Percentiles rank a stretch among this genome's conserved stretches.
Conservation (phyloP, 2,329 filamentous ascomycete species). For the Fonsecaea erecta region DNA sequence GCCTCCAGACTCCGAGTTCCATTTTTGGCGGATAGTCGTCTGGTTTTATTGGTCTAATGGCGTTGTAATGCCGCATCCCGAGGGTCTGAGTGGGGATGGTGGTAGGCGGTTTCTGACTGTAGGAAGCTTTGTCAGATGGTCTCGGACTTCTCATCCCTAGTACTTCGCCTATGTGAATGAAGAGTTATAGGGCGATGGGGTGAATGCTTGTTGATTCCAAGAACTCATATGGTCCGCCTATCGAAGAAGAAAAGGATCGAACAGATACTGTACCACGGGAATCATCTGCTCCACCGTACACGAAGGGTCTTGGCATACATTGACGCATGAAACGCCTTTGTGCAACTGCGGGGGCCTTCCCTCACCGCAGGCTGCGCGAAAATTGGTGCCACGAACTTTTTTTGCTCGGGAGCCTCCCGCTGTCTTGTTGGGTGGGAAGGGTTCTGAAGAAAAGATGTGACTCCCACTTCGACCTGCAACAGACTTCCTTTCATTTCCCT, state of each 20-base stretch:
- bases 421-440: conserved; percentile 4
- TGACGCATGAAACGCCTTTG: neutral
- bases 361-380: neutral
- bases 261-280: neutral
- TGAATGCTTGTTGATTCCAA: neutral
- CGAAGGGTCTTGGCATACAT: neutral
- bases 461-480: conserved; percentile 10
- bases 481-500: conserved; percentile 10
- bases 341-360: neutral
- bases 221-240: neutral
- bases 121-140: neutral
- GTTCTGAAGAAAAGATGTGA: conserved; percentile 23
- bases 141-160: neutral
- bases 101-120: neutral
- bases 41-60: no score
- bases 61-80: neutral
- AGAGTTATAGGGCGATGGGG: neutral
- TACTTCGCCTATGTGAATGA: neutral
- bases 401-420: conserved; percentile 1
- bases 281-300: neutral
- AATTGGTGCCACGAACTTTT: conserved; percentile 16
- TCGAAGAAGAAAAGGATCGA: neutral
- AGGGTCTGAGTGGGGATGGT: neutral
- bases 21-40: no score
- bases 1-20: no score